Evolutionary conservation across 768 basidiomycete species (phyloP), one percentile per base, ranked within the genome.

Genomic region (Agaricus blazei): DNA sequence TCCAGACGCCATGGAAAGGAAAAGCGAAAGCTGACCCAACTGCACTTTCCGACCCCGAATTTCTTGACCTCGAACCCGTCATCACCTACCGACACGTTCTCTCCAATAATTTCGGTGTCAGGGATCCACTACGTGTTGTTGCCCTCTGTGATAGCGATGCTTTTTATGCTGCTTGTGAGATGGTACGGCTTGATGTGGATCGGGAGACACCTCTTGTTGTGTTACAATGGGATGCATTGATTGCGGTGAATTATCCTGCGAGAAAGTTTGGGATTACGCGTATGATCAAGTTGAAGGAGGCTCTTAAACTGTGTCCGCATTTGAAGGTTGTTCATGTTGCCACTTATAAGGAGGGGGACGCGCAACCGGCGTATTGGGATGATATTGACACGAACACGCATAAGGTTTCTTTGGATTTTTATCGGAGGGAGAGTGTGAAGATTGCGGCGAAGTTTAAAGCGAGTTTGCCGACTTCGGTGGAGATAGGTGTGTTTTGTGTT

Each of bases 161-260:
- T 0, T 93, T 88, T 65, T 91, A 88, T 67, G 88, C 81, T 11
- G 85, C 88, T 6, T 95, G 90, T 72, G 95, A 97, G 69, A 88
- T 87, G 71, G 80, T 90, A 51, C 77, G 93, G 28, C 80, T 96
- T 0, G 82, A 81, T 0, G 72, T 90, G 2, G 71, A 72, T 44
- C 77, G 78, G 41, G 75, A 78, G 15, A 76, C 65, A 1, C 92
- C 93, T 0, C 75, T 95, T 9, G 90, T 92, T 4, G 92, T 93
- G 5, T 78, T 87, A 43, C 93, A 96, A 60, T 95, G 94, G 94
- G 82, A 89, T 44, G 76, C 83, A 14, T 66, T 95, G 51, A 98
- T 99, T 56, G 97, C 97, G 0, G 88, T 98, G 59, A 98, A 95
- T 70, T 98, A 99, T 65, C 87, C 94, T 4, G 96, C 97, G 0